A percentile compares a stretch with the other conserved stretches of the same genome.
phyloP scores from a whole-genome alignment of 331 rosid species.

The Cucumis variabilis region DNA sequence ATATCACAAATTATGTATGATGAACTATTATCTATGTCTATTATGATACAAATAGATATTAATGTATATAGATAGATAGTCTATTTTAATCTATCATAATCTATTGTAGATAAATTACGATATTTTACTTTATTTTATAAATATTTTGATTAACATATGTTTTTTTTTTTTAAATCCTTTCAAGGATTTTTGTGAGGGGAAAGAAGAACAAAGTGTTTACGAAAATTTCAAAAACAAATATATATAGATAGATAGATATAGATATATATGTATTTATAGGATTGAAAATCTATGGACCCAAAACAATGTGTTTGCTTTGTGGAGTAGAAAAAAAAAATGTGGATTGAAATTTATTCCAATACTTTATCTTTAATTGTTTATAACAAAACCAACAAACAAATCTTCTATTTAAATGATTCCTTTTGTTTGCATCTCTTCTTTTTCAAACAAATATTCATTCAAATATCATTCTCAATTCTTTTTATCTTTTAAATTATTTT shows the following conservation, averaged over 20 bases:
- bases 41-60: too few species aligned
- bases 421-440: background rate
- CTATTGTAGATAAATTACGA: too few species aligned
- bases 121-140: too few species aligned
- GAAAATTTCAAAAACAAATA: background rate
- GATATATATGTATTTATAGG: too few species aligned
- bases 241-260: too few species aligned
- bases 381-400: constrained; percentile 21
- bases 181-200: background rate
- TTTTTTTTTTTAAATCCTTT: too few species aligned
- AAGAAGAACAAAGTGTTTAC: background rate
- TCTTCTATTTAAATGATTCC: constrained; percentile 9
- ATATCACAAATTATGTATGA: too few species aligned
- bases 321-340: background rate
- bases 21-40: too few species aligned
- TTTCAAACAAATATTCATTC: background rate
- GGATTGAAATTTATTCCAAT: constrained; percentile 5
- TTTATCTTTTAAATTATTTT: background rate
- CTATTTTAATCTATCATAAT: too few species aligned
- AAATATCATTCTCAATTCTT: background rate
- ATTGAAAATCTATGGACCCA: constrained; percentile 19
- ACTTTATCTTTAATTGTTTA: constrained; percentile 28
- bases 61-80: too few species aligned
- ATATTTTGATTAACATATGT: too few species aligned
- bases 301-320: constrained; percentile 5